Evolutionary conservation across 2,329 filamentous ascomycete species (phyloP).

Genomic region (Eutypa lata): DNA sequence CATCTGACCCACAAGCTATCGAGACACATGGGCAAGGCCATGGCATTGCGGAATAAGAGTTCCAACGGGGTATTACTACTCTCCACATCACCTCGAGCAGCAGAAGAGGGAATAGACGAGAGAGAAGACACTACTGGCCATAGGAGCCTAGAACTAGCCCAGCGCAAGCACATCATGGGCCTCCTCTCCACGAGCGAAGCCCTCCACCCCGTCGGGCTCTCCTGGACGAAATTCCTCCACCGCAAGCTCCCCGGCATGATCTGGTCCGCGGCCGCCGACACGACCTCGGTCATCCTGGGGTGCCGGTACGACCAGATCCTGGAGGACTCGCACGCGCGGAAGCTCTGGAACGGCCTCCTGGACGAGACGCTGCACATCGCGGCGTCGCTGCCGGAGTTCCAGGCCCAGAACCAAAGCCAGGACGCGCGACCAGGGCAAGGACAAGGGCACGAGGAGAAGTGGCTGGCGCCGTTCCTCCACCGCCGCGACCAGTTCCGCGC

Average conservation of each 20-base stretch:
- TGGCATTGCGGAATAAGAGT: constrained; percentile 42
- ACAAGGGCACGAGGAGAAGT: too few relatives aligned
- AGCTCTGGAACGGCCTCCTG: constrained; percentile 68
- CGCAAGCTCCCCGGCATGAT: constrained; percentile 77
- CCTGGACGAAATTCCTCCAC: constrained; percentile 61
- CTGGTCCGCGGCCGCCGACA: constrained; percentile 73
- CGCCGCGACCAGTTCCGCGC: constrained; percentile 60
- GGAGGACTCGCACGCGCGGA: constrained; percentile 61
- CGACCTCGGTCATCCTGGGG: constrained; percentile 76
- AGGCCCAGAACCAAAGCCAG: constrained; percentile 53
- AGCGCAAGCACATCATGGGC: constrained; percentile 54
- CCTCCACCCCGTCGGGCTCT: constrained; percentile 58
- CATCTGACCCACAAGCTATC: constrained; percentile 44
- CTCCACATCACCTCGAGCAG: constrained; percentile 10
- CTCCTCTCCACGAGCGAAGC: constrained; percentile 60
- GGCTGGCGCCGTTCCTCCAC: too few relatives aligned
- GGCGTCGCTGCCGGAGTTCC: constrained; percentile 69
- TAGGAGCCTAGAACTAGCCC: too few relatives aligned
- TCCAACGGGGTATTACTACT: constrained; percentile 12
- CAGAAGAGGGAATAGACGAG: too few relatives aligned
- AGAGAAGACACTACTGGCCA: too few relatives aligned
- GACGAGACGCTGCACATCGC: constrained; percentile 73
- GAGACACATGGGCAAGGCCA: constrained; percentile 13
- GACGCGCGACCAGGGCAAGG: too few relatives aligned
- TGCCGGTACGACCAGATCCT: constrained; percentile 70